Evolutionary conservation across 768 basidiomycete genomes (phyloP), one percentile per base, ranked within the genome.

Genomic region (Suillus occidentalis): DNA sequence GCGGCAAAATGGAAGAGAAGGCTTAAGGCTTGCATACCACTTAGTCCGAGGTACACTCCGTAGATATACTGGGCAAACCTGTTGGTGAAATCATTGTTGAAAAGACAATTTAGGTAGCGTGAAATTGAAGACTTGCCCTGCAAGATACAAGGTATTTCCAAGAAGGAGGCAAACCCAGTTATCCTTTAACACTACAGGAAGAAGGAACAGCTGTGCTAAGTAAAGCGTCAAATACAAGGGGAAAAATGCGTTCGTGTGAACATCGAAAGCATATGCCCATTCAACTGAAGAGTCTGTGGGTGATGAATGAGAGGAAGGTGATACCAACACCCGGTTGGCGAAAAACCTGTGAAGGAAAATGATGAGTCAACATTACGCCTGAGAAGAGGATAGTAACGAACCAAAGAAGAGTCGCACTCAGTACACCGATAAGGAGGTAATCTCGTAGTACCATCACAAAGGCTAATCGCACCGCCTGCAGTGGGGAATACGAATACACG

Each of bases 161-260:
- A 95, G 83, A 81, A 91, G 90, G 45, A 98, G 83, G 73, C 94
- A 97, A n/a, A 96, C 86, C 96, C 96, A 98, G 69, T 91, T 93
- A 70, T 88, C 87, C 71, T 86, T 87, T 45, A 92, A 84, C 58
- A 98, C 82, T 56, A 98, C 83, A 2, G 94, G 91, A 2, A 93
- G 85, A 13, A 99, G 83, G 67, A 96, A 88, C 13, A 97, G 83
- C 73, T 98, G 94, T 0, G 91, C 91, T 65, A 95, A 81, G 75
- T 97, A 97, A 62, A 97, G 85, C 12, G 92, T 90, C 65, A 97
- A 85, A 78, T 92, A 97, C 65, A 95, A 81, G 22, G 95, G 95
- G 78, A 98, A 97, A 83, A 98, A 99, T 4, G 95, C 90, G 72
- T 99, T 98, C 65, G 91, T 96, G 77, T 97, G 95, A 18, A 98